Evolutionary conservation across 2,329 filamentous ascomycete genomes (phyloP).

Genomic region (Curvularia sp.): DNA sequence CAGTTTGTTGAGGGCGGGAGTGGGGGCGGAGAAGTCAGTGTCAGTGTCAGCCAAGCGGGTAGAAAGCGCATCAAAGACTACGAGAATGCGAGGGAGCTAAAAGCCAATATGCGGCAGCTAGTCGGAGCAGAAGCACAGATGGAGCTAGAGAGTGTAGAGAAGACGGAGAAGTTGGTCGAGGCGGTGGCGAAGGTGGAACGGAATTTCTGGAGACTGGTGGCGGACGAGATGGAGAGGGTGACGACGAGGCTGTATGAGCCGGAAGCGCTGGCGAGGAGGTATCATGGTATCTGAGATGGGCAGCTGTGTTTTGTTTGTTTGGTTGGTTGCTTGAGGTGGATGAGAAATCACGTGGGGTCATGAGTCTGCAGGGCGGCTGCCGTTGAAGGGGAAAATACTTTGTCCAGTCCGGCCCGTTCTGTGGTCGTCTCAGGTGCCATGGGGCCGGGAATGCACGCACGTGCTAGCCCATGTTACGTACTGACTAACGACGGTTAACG

Average conservation of each 20-base stretch:
- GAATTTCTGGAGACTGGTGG: conserved; percentile 43
- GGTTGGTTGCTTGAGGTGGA: neutral
- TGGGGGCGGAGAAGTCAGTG: neutral
- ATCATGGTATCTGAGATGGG: conserved; percentile 16
- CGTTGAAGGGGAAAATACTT: neutral
- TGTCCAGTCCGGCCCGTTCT: neutral
- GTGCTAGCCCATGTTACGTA: neutral
- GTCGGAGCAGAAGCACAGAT: conserved; percentile 10
- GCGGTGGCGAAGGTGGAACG: conserved; percentile 39
- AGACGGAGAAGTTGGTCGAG: conserved; percentile 35
- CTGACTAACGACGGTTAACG: neutral
- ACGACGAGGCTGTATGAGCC: conserved; percentile 33
- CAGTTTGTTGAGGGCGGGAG: neutral
- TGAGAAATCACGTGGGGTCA: neutral
- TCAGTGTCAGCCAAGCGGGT: conserved; percentile 20
- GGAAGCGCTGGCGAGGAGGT: conserved; percentile 28
- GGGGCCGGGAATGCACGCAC: neutral
- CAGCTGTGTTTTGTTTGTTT: neutral
- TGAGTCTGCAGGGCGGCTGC: neutral
- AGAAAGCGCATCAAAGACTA: conserved; percentile 35
- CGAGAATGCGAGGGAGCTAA: conserved; percentile 31
- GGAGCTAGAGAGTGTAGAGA: conserved; percentile 27
- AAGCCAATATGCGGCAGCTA: conserved; percentile 30
- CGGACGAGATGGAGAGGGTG: conserved; percentile 41
- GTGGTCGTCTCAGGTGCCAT: neutral